Evolutionary conservation across 768 basidiomycete genomes (phyloP).

Genomic region (Naematelia aurantialba): DNA sequence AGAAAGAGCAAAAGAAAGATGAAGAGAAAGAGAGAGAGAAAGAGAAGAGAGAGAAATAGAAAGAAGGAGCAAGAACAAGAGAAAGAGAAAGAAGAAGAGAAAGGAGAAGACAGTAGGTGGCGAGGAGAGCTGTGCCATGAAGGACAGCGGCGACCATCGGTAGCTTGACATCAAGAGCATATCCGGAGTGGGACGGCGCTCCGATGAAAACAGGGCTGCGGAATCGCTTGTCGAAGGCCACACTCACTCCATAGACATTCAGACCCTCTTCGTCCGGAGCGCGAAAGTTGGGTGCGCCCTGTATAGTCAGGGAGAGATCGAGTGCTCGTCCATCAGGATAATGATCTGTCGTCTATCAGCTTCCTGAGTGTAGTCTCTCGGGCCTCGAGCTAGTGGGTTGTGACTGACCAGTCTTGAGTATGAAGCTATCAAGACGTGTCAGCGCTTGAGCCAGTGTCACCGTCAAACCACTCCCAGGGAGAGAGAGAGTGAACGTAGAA

Average conservation of each 20-base stretch:
- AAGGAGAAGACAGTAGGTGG: no score
- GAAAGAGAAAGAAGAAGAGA: no score
- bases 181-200: not conserved
- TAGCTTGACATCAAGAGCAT: no score
- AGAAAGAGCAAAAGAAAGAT: no score
- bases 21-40: no score
- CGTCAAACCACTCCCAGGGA: no score
- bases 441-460: no score
- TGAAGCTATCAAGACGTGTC: constrained; percentile 69
- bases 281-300: constrained; percentile 94
- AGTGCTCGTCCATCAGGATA: constrained; percentile 61
- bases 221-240: not conserved
- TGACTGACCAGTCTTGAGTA: constrained; percentile 82
- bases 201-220: not conserved
- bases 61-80: no score
- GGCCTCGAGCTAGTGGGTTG: no score
- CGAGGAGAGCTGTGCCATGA: no score
- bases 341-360: constrained; percentile 36
- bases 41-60: no score
- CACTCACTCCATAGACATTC: constrained; percentile 76
- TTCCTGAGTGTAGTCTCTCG: constrained; percentile 55
- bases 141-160: no score
- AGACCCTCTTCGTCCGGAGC: constrained; percentile 71
- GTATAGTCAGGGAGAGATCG: constrained; percentile 83
- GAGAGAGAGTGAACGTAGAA: constrained; percentile 7